Evolutionary conservation across 2,329 filamentous ascomycete species (phyloP).

Genomic region (Monosporascus sp.): DNA sequence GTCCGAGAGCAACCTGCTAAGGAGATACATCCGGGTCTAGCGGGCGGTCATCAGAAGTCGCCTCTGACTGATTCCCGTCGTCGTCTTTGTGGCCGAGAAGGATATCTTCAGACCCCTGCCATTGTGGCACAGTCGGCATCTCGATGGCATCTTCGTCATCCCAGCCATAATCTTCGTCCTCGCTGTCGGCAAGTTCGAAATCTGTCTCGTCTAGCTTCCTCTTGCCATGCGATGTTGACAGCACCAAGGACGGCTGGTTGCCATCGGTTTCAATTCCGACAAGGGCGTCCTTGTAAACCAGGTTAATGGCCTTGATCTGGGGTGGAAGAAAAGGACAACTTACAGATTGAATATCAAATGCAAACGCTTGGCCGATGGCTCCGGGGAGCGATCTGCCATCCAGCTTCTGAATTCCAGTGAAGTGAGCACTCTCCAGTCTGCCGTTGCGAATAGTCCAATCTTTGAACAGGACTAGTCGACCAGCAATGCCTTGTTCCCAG

Average conservation of each 20-base stretch:
- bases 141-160: slow-evolving; percentile 59
- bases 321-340: slow-evolving; percentile 13
- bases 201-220: slow-evolving; percentile 59
- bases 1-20: background rate
- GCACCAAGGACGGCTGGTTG: slow-evolving; percentile 27
- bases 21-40: background rate
- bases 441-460: slow-evolving; percentile 60
- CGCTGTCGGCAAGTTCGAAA: slow-evolving; percentile 56
- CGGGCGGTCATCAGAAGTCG: background rate
- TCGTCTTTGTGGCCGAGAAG: slow-evolving; percentile 39
- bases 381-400: slow-evolving; percentile 45
- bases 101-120: slow-evolving; percentile 63
- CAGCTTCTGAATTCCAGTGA: slow-evolving; percentile 62
- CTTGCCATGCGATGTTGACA: slow-evolving; percentile 45
- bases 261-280: slow-evolving; percentile 36
- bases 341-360: slow-evolving; percentile 46
- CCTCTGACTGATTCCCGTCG: background rate
- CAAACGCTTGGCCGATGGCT: slow-evolving; percentile 38
- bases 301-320: background rate
- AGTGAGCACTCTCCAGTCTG: slow-evolving; percentile 44
- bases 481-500: slow-evolving; percentile 76
- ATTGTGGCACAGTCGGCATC: slow-evolving; percentile 55
- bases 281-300: slow-evolving; percentile 37
- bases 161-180: slow-evolving; percentile 70
- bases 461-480: slow-evolving; percentile 70